Conservation (phyloP, 2,329 filamentous ascomycete species). For the Didymellaceae sp. region DNA sequence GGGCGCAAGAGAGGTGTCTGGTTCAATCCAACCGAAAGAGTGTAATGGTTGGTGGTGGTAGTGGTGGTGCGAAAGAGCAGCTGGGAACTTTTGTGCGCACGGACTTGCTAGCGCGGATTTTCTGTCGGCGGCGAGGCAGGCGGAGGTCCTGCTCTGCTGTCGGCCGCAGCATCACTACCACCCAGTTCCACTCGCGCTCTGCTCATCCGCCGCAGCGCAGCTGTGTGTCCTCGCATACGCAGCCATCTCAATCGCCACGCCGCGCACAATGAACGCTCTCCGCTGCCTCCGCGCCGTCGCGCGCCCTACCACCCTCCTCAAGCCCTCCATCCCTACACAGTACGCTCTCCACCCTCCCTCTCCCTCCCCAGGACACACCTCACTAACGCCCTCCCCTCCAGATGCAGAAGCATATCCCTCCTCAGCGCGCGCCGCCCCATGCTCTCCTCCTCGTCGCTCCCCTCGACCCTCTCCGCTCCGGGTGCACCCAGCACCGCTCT, state of each 20-base stretch:
- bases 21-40: neutral
- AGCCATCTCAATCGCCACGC: neutral
- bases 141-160: slow-evolving; percentile 18
- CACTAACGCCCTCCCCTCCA: too few species aligned
- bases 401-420: slow-evolving; percentile 31
- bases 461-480: slow-evolving; percentile 25
- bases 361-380: neutral
- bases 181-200: too few species aligned
- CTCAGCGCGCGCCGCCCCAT: slow-evolving; percentile 37
- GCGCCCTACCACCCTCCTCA: slow-evolving; percentile 31
- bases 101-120: slow-evolving; percentile 23
- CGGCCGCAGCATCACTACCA: too few species aligned
- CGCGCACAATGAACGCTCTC: slow-evolving; percentile 41
- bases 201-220: too few species aligned
- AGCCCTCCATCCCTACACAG: slow-evolving; percentile 31
- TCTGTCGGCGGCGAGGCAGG: slow-evolving; percentile 22
- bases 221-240: too few species aligned
- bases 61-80: neutral
- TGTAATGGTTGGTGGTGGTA: neutral
- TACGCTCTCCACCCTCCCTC: slow-evolving; percentile 15
- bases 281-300: slow-evolving; percentile 38
- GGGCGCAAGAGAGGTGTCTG: neutral
- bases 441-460: slow-evolving; percentile 26
- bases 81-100: slow-evolving; percentile 40
- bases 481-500: slow-evolving; percentile 23